Base-by-base conservation (phyloP, 495 filamentous ascomycete genomes). In the Xylaria scruposa region DNA sequence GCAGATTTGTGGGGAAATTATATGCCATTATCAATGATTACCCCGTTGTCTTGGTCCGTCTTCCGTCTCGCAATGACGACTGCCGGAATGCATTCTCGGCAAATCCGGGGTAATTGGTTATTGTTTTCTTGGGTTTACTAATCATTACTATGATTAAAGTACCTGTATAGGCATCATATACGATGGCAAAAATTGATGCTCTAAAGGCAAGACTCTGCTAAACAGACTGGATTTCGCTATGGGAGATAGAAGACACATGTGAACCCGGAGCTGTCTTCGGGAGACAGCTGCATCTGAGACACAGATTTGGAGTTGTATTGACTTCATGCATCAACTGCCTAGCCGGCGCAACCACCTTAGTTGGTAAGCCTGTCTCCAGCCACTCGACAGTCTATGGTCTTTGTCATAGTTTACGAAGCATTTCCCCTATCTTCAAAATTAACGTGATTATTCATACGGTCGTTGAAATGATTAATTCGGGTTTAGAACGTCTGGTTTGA, bases 21-120 rank as follows among this genome's bases (percentile, higher is more conserved):
- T 56, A 56, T 15, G 26, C 9, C 15, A 2, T 56, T 17, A 31
- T n/a, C n/a, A n/a, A n/a, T n/a, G n/a, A n/a, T 31, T 2, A 4
- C 31, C 21, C 13, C 26, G 53, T 31, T 7, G 53, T 56, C 53
- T 13, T 56, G 24, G 5, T 51, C 47, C 47, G 44, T 17, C 44
- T 47, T 47, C 47, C 47, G 7, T 7, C n/a, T 17, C 17, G 29
- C 12, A 17, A 56, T 29, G 53, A 56, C 24, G 53, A 56, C 26
- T 31, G 53, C 53, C 26, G 19, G 53, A 9, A 54, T 56, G 29
- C 29, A 26, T 56, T 56, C 53, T 56, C 53, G 53, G 53, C 53
- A 56, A 53, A 17, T 26, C 29, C 26, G 53, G 53, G 53, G 4
- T 0, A 24, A 56, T 56, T 17, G 7, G 3, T 17, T 31, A 29